Evolutionary conservation across 2,329 filamentous ascomycete species (phyloP), one percentile per base, ranked within the genome.

Genomic region (Fusarium camptoceras): DNA sequence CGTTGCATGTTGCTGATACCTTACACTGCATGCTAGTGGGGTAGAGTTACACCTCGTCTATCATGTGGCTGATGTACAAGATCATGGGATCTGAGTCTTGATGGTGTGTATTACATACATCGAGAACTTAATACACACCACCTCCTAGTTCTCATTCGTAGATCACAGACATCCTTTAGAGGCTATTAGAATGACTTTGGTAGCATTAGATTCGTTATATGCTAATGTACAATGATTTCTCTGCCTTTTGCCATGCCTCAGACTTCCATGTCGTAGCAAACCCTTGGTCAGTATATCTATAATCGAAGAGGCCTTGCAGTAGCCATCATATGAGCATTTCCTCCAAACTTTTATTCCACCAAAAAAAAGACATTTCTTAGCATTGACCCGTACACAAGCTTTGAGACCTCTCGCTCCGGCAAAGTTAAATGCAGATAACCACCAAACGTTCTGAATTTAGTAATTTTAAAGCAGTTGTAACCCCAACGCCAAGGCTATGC

Each of bases 401-500:
- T 47, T 42, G 41, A 59, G 57, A 31, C 48, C 48, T 65, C 55
- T 48, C 50, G 28, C 49, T 46, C 47, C 39, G 44, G 9, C 63
- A 59, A 50, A 60, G 64, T 72, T 54, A 73, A 70, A 73, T 65
- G 59, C 67, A 72, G 54, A 66, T 64, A 61, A 61, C 60, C 55
- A 59, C 72, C 63, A 54, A 25, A 44, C 39, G 39, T 42, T 63
- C 62, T 61, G 55, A 49, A 46, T 56, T 55, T 64, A 37, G 56
- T 60, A 61, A 61, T 44, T 55, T 34, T 63, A 67, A 72, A 55
- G 41, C 50, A 66, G 59, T 39, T 61, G 31, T 46, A 51, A 64
- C 69, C 64, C 73, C 55, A 59, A 75, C 73, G 68, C 73, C 73
- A 69, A 72, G 61, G 73, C 73, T 75, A 75, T 75, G 73, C 66